These are phyloP conservation scores for Oryza glaberrima DNA, from an alignment of 176 grass and related monocot species.

Conservation along the genomic window DNA sequence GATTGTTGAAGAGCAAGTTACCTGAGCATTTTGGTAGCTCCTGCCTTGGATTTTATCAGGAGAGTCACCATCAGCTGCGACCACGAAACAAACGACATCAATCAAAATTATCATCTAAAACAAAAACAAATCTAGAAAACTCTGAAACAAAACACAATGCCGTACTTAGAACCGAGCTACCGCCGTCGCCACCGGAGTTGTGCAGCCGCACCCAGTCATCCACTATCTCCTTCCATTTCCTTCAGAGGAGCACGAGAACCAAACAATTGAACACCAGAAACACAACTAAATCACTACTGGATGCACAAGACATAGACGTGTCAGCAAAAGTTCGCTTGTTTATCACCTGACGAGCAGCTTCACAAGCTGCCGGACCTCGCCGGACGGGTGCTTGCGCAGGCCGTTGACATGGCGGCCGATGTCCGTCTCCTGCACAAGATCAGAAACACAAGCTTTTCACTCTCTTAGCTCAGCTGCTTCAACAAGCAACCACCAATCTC, in stretches of 20 bases:
- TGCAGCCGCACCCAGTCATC: slow-evolving; percentile 66
- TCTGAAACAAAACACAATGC: slow-evolving; percentile 9
- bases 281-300: not conserved
- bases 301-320: not conserved
- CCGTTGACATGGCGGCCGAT: slow-evolving; percentile 74
- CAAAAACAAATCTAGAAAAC: slow-evolving; percentile 25
- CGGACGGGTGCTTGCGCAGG: slow-evolving; percentile 74
- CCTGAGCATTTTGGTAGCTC: slow-evolving; percentile 44
- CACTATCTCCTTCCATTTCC: slow-evolving; percentile 88
- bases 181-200: slow-evolving; percentile 50
- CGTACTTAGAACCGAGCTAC: slow-evolving; percentile 62
- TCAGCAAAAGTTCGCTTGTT: not conserved
- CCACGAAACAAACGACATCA: slow-evolving; percentile 17
- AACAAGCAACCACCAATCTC: slow-evolving; percentile 6
- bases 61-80: slow-evolving; percentile 79
- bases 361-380: slow-evolving; percentile 67
- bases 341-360: slow-evolving; percentile 78
- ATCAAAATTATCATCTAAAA: slow-evolving; percentile 6
- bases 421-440: slow-evolving; percentile 71
- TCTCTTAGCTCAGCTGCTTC: not conserved
- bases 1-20: slow-evolving; percentile 12
- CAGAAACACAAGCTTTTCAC: slow-evolving; percentile 29
- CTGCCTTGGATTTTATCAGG: slow-evolving; percentile 62
- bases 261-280: not conserved
- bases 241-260: slow-evolving; percentile 17